Evolutionary conservation across 1,139 yeast species (phyloP).

Genomic region (Neolecta irregularis): DNA sequence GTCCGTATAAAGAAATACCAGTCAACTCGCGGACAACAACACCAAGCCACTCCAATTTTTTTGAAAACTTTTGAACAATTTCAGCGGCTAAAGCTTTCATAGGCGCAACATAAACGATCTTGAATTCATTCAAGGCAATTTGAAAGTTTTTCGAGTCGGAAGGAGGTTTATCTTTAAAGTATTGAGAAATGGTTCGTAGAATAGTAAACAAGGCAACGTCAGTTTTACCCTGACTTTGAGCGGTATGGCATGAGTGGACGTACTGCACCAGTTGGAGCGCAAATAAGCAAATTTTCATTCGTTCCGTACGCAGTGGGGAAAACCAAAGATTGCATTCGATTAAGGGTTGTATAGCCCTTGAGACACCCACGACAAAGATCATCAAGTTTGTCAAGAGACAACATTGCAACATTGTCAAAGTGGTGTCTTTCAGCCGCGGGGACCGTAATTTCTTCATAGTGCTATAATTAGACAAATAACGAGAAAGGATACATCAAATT

Average conservation of each 20-base stretch:
- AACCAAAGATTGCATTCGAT: slow-evolving; percentile 82
- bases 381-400: slow-evolving; percentile 44
- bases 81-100: slow-evolving; percentile 94
- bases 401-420: neutral
- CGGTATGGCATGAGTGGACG: slow-evolving; percentile 1
- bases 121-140: slow-evolving; percentile 67
- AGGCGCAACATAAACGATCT: slow-evolving; percentile 90
- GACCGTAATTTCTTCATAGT: slow-evolving; percentile 67
- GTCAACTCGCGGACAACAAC: slow-evolving; percentile 78
- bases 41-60: slow-evolving; percentile 70
- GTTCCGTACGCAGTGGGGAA: slow-evolving; percentile 86
- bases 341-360: slow-evolving; percentile 57
- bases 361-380: slow-evolving; percentile 72
- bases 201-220: slow-evolving; percentile 85
- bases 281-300: slow-evolving; percentile 86
- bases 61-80: slow-evolving; percentile 76
- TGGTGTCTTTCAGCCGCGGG: slow-evolving; percentile 41
- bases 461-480: slow-evolving; percentile 20
- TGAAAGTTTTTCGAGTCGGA: slow-evolving; percentile 31
- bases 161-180: slow-evolving; percentile 26
- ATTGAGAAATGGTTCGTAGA: slow-evolving; percentile 65
- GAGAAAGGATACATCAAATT: slow-evolving; percentile 17
- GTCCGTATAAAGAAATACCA: neutral
- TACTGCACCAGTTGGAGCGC: slow-evolving; percentile 96
- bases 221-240: slow-evolving; percentile 54